These are phyloP conservation scores for Fusarium kyushuense DNA, from an alignment of 2,329 filamentous ascomycete species.

Conservation along the genomic window DNA sequence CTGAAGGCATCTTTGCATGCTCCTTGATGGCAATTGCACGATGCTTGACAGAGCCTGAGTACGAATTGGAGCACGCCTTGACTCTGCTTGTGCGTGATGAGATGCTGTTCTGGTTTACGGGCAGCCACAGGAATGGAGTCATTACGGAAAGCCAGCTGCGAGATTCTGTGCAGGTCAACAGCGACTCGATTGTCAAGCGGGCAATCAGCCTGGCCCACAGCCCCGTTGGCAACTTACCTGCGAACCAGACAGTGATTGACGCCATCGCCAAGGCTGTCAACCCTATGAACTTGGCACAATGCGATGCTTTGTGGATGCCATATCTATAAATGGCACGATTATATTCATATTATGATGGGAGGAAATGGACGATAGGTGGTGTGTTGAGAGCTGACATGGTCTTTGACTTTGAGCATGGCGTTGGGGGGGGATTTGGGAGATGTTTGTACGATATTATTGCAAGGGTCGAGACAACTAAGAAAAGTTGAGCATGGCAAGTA, in stretches of 20 bases:
- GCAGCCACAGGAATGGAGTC: slow-evolving; percentile 70
- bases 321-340: slow-evolving; percentile 72
- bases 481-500: slow-evolving; percentile 4
- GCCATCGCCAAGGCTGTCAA: slow-evolving; percentile 92
- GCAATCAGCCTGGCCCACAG: slow-evolving; percentile 85
- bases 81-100: slow-evolving; percentile 97
- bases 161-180: slow-evolving; percentile 86
- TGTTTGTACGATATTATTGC: slow-evolving; percentile 21
- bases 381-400: slow-evolving; percentile 22
- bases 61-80: slow-evolving; percentile 94
- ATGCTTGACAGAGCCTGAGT: slow-evolving; percentile 88
- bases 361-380: slow-evolving; percentile 1
- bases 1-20: slow-evolving; percentile 95
- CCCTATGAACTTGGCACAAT: slow-evolving; percentile 86
- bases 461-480: slow-evolving; percentile 17
- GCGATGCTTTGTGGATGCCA: slow-evolving; percentile 97
- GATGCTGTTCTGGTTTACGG: slow-evolving; percentile 97
- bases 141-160: slow-evolving; percentile 74
- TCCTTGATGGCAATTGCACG: slow-evolving; percentile 96
- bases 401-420: slow-evolving; percentile 49
- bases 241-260: slow-evolving; percentile 97
- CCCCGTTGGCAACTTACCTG: slow-evolving; percentile 84
- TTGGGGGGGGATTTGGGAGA: slow-evolving; percentile 37
- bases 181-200: slow-evolving; percentile 90
- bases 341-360: slow-evolving; percentile 14